Base-by-base conservation (phyloP, 345 rosid genomes). In the Acer saccharum region DNA sequence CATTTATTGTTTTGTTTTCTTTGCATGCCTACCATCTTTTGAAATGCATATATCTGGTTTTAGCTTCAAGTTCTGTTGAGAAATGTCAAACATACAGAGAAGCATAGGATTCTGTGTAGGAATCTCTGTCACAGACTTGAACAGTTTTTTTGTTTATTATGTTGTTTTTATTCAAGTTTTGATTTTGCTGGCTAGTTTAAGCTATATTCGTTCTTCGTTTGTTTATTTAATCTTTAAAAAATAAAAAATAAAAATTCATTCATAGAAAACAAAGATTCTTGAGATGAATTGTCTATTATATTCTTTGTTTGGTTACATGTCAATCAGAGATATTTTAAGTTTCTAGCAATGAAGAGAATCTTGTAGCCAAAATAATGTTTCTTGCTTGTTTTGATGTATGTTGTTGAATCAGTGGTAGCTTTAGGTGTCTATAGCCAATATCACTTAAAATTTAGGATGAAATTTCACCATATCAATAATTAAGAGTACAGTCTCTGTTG, bases 11-110 rank as follows among this genome's bases (percentile, higher is more conserved):
- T 32, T 9, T 8, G 52, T 76, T 46, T 69, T 76, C 67, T 62
- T 18, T 79, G 77, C 81, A 77, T 73, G 80, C 70, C 7, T 61
- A 10, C 44, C 10, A 6, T 75, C 62, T 48, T 25, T 11, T 77
- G 63, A 64, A 44, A 82, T 79, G 83, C 77, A 72, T 82, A 78
- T 70, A 60, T 35, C 39, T 77, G 67, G 75, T 80, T 81, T 80
- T 68, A 86, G 72, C 74, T 74, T 78, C 7, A 67, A 52, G 73
- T 71, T 29, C 29, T 7, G 20, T 3, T 27, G 41, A 54, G 23
- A 55, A 71, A 71, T 71, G 48, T 71, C 44, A 29, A 32, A 67
- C 20, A 32, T 54, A 71, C 64, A 71, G 63, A 55, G 64, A 46
- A 74, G 60, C 69, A 63, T 63, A 74, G 60, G 77, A 74, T 74